Evolutionary conservation across 176 grass and related monocot genomes (phyloP), one percentile per base, ranked within the genome.

Genomic region (Poa annua): DNA sequence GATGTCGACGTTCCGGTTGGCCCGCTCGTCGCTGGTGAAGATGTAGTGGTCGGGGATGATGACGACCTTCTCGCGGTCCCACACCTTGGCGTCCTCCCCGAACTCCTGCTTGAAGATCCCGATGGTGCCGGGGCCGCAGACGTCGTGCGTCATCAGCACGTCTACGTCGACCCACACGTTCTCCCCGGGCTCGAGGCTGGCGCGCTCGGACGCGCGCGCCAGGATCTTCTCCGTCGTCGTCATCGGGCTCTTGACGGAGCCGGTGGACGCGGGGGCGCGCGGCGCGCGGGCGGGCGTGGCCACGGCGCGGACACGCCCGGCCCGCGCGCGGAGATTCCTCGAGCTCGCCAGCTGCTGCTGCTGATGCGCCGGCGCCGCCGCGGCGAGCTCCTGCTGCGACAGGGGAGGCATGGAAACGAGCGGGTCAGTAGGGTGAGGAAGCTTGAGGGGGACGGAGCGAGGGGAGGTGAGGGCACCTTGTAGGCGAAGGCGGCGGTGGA

Each of bases 191-290:
- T 92, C 93, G 35, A 96, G 85, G 56, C 80, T 83, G 6, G 91
- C 70, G 63, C 80, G 88, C 77, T 93, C 91, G 77, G 96, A 98
- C 33, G 90, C 83, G 57, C 91, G 86, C 49, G 96, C 93, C 54
- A 98, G 66, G 80, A 98, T 98, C 87, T 98, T 98, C 93, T 98
- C 96, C 48, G 96, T 96, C 91, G 93, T 98, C 76, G 91, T 96
- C 96, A 98, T 92, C 20, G 88, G 80, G 75, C 65, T 69, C 83
- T 98, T 95, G 16, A 95, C 96, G 69, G 93, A 95, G 44, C 96
- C 92, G 9, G 91, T 98, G 74, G 93, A 72, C 19, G 89, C 80
- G 10, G 93, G 92, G 59, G 87, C 51, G 24, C 96, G 84, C 8
- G 88, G 91, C 1, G 88, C 80, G 11, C 62, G 92, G 1, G 89